Evolutionary conservation across 495 filamentous ascomycete genomes (phyloP).

Genomic region (Penicillium roqueforti): DNA sequence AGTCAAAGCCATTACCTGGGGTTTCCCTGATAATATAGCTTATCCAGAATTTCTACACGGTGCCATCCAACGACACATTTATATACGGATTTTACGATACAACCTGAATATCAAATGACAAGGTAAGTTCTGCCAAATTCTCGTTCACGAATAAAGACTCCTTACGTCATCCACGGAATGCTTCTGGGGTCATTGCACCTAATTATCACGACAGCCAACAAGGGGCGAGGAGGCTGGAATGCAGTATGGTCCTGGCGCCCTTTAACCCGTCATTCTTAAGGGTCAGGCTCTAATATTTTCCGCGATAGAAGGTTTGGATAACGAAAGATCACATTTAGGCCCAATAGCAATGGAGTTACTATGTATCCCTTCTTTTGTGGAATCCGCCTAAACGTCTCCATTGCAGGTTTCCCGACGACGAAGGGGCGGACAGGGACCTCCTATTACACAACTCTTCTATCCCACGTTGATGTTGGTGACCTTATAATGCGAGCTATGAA

Average conservation of each 20-base stretch:
- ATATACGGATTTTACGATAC: too few relatives aligned
- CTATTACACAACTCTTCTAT: neutral
- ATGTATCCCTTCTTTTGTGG: slow-evolving; percentile 1
- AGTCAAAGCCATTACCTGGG: too few relatives aligned
- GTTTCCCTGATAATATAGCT: too few relatives aligned
- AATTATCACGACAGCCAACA: neutral
- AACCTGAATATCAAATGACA: too few relatives aligned
- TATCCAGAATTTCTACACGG: too few relatives aligned
- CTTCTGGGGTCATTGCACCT: neutral
- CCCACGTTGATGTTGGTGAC: neutral
- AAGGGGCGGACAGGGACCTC: slow-evolving; percentile 1
- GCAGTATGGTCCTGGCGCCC: neutral
- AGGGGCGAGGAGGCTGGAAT: slow-evolving; percentile 7
- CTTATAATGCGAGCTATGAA: neutral
- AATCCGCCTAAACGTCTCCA: neutral
- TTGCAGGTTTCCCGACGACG: neutral
- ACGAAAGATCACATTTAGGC: neutral
- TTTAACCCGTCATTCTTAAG: slow-evolving; percentile 9
- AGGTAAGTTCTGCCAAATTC: too few relatives aligned
- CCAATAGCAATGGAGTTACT: neutral
- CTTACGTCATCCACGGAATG: slow-evolving; percentile 5
- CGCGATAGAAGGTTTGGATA: neutral
- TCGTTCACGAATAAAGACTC: neutral
- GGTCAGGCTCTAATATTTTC: neutral
- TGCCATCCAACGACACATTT: too few relatives aligned